Base-by-base conservation (phyloP, 2,329 filamentous ascomycete genomes). In the Aspergillus oerlinghausenensis region DNA sequence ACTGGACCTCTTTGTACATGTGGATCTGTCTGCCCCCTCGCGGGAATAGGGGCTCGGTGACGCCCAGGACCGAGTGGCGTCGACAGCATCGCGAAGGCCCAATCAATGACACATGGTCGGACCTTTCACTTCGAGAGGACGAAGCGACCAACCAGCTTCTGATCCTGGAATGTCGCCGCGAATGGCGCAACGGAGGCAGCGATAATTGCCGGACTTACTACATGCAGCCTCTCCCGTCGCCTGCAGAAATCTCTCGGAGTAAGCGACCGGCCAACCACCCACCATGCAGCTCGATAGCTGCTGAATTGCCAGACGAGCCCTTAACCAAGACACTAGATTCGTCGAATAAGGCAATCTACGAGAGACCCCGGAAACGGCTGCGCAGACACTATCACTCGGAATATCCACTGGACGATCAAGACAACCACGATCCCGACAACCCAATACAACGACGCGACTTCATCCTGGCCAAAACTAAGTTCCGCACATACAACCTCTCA, bases 51-150 rank as follows among this genome's bases (percentile, higher is more conserved):
- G 77, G 79, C 7, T 55, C 73, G 28, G 61, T 78, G n/a, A 73
- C 81, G 60, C 73, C 75, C n/a, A 78, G 79, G 54, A 73, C 76
- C 21, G 79, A 87, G 48, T 90, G 86, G 82, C 79, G 88, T 7
- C 82, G 88, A 17, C 79, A 87, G 51, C 85, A 90, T 62, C 76
- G 75, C 28, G 88, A 92, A 68, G 88, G 88, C 0, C 83, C 87
- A 0, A 84, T 91, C 17, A 88, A 92, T 62, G 86, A 91, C 63
- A 82, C 87, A 2, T 92, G 88, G 88, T 87, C 84, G 0, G 83
- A 85, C 56, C 73, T 92, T 3, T 81, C 81, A 3, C 74, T 92
- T 1, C 80, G 83, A 28, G 77, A 76, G 35, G 83, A 89, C 57
- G 84, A 89, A 57, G 64, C 65, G 10, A 85, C 81, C 0, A 83